Evolutionary conservation across 306 rosid species (phyloP), one percentile per base, ranked within the genome.

Genomic region (Sicyos edulis): DNA sequence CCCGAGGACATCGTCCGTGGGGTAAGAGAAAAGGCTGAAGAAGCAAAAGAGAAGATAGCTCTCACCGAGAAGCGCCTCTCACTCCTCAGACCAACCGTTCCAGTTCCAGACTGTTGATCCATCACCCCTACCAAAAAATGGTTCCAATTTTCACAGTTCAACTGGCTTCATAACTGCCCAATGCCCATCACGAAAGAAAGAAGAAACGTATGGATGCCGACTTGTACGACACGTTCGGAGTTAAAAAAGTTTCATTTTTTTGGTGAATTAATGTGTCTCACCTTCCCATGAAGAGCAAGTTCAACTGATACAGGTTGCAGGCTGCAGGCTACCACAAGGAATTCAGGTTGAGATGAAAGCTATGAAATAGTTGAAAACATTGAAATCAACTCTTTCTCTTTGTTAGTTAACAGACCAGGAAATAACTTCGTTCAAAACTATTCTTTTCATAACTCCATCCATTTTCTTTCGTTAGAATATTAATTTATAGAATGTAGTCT

Each of bases 11-110:
- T 92, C 58, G 96, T 92, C 53, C 85, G 78, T 21, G 90, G 89
- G 49, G 96, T 88, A 56, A 85, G 54, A 78, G 96, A 92, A 83
- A 90, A 90, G 77, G 96, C 90, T 3, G 84, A 87, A 16, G 96
- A 90, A 88, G 82, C 90, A 15, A 85, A 90, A 78, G 98, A 90
- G 80, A 92, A 90, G 91, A 88, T 92, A 44, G 83, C 77, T 73
- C 85, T 92, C 74, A 88, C 96, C 37, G 81, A 85, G 75, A 92
- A 84, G 66, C 96, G 96, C 29, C 90, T 92, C 57, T 86, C 68
- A 57, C 76, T 92, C 42, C 85, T 92, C 78, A 72, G 82, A 82
- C 87, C 88, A 42, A 84, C 78, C 32, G 82, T 64, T 61, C 78
- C 81, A 12, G 84, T 82, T 64, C 76, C 93, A 62, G 34, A 87